Conservation (phyloP, 441 rosid genomes). For the Arabidopsis lyrata region DNA sequence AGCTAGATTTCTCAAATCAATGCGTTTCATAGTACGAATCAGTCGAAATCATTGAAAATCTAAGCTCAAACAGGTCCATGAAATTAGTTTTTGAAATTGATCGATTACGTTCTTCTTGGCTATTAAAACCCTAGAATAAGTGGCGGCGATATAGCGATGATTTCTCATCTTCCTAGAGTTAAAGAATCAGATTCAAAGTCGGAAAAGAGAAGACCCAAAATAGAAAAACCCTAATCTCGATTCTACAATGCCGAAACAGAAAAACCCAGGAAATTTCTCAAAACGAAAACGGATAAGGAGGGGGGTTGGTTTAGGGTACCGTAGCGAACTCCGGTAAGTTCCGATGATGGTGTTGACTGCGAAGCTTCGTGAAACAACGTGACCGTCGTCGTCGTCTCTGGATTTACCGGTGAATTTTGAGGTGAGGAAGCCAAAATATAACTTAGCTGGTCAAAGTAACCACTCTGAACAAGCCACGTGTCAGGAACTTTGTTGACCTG, state of each 20-base stretch:
- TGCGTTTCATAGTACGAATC: background rate
- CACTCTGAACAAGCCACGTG: constrained; percentile 13
- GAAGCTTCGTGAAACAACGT: background rate
- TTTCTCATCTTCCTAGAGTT: background rate
- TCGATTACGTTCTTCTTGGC: background rate
- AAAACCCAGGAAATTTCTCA: constrained; percentile 16
- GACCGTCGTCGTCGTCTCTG: background rate
- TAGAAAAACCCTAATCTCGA: constrained; percentile 18
- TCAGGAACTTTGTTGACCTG: background rate
- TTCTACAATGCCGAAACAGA: background rate
- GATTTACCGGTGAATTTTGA: background rate
- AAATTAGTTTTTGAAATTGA: background rate
- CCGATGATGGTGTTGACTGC: constrained; percentile 1
- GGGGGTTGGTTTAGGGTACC: background rate
- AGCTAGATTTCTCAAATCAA: background rate
- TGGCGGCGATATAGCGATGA: background rate
- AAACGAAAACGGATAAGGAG: background rate
- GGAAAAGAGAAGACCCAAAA: background rate
- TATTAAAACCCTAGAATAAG: background rate
- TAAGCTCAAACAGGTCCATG: constrained; percentile 14
- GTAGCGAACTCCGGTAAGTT: constrained; percentile 7
- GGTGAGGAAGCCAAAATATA: background rate
- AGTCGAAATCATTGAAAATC: constrained; percentile 4
- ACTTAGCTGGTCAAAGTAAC: background rate
- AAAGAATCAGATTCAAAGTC: constrained; percentile 7